Conservation (phyloP, 805 yeast genomes). For the Wickerhamomyces mucosus region DNA sequence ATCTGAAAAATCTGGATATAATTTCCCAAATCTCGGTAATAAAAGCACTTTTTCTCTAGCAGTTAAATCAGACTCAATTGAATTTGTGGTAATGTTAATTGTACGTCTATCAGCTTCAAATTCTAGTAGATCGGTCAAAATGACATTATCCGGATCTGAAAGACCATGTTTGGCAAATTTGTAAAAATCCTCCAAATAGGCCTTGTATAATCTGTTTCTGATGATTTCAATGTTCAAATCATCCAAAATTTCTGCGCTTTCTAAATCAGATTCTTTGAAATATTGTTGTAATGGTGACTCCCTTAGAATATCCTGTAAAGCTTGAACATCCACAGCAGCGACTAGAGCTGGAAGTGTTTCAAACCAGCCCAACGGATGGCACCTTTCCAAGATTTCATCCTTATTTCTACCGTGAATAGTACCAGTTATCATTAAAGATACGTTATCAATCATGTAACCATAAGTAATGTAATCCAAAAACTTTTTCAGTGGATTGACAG, state of each 20-base stretch:
- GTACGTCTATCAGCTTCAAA: conserved; percentile 96
- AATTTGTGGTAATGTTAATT: conserved; percentile 84
- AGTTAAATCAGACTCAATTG: conserved; percentile 76
- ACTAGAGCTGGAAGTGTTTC: conserved; percentile 93
- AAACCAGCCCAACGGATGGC: conserved; percentile 98
- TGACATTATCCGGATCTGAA: conserved; percentile 73
- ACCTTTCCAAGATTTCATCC: conserved; percentile 76
- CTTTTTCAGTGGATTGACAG: conserved; percentile 68
- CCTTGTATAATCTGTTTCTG: conserved; percentile 85
- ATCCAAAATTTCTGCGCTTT: conserved; percentile 80
- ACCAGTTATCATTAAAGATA: conserved; percentile 91
- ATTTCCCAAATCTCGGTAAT: conserved; percentile 75
- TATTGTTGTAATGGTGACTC: conserved; percentile 98
- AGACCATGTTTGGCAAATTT: conserved; percentile 44
- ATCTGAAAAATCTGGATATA: conserved; percentile 59
- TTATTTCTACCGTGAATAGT: conserved; percentile 93
- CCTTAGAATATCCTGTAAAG: conserved; percentile 86
- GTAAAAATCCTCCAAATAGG: conserved; percentile 83
- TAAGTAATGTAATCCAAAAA: conserved; percentile 90
- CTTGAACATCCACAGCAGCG: conserved; percentile 90
- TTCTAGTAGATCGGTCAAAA: conserved; percentile 66
- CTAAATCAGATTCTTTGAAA: conserved; percentile 62
- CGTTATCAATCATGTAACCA: conserved; percentile 98
- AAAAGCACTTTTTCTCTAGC: conserved; percentile 59
- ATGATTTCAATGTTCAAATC: conserved; percentile 93